Base-by-base conservation (phyloP, 768 basidiomycete genomes). In the Clathrus columnatus region DNA sequence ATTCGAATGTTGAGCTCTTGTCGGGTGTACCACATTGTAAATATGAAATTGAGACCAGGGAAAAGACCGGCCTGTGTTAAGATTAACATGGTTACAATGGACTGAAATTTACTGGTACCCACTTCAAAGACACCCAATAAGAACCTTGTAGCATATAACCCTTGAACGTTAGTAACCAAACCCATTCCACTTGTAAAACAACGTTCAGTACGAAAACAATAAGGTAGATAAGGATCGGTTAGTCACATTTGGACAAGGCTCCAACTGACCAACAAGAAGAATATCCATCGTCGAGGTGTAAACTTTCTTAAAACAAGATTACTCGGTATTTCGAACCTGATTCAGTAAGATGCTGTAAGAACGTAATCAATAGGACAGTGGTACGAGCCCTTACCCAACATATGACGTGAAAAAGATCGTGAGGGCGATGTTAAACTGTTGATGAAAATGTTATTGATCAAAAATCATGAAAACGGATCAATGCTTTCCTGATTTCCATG, bases 21-120 rank as follows among this genome's bases (percentile, higher is more conserved):
- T 36, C 64, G 57, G 4, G 62, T 61, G 59, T 69, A 70, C 65
- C 66, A 69, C 36, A 62, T 63, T 14, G 67, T 68, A 7, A 69
- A 54, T 42, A 62, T 61, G 48, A 64, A 63, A 30, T 58, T 58
- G 46, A 66, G 61, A 14, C 63, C 67, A 29, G 64, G 68, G 57
- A 63, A 67, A 6, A 66, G 53, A 30, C 65, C 65, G 4, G 62
- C 26, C 54, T 55, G 11, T 11, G n/a, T 36, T 14, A 14, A 3
- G n/a, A 14, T 36, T n/a, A 36, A 36, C 4, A 8, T 14, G 7
- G 7, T 32, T n/a, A 36, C 4, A n/a, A 36, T 4, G n/a, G n/a
- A 4, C 14, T 36, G 36, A 14, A 11, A 14, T 11, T 14, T 36
- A n/a, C 11, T 36, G n/a, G 4, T 2, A 36, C 30, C 14, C 14